Evolutionary conservation across 805 yeast genomes (phyloP).

Genomic region (Kodamaea lidongshanica): DNA sequence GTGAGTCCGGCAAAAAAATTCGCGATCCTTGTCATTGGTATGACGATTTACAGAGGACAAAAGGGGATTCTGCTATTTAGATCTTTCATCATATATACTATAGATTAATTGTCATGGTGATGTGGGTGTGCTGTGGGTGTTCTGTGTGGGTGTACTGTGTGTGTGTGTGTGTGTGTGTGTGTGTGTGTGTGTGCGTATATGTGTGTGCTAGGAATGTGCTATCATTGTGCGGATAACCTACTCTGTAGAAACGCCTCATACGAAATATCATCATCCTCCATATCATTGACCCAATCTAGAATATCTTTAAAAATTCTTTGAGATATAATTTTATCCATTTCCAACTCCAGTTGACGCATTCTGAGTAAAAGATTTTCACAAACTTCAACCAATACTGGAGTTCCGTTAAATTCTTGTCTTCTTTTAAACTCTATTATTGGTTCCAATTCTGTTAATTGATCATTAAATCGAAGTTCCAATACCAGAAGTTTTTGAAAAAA

Average conservation of each 20-base stretch:
- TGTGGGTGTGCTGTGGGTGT: too few relatives aligned
- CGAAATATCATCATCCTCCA: slow-evolving; percentile 36
- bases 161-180: too few relatives aligned
- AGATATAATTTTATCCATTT: slow-evolving; percentile 52
- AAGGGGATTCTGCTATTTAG: too few relatives aligned
- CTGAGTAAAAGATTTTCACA: slow-evolving; percentile 63
- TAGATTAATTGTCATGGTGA: too few relatives aligned
- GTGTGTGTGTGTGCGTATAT: too few relatives aligned
- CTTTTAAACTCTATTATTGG: slow-evolving; percentile 67
- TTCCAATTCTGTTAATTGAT: slow-evolving; percentile 49
- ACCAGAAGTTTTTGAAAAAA: slow-evolving; percentile 51
- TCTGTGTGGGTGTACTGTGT: too few relatives aligned
- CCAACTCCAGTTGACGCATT: slow-evolving; percentile 55
- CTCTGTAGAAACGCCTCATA: slow-evolving; percentile 9
- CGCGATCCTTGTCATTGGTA: too few relatives aligned
- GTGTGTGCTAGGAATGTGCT: background rate
- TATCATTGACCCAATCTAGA: slow-evolving; percentile 53
- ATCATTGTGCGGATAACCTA: slow-evolving; percentile 2
- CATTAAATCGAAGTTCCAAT: slow-evolving; percentile 65
- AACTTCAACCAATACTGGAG: slow-evolving; percentile 64
- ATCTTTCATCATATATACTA: too few relatives aligned
- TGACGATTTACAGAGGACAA: too few relatives aligned
- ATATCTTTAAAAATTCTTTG: slow-evolving; percentile 57
- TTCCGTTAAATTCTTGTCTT: slow-evolving; percentile 39
- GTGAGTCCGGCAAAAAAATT: too few relatives aligned